Evolutionary conservation across 2,329 filamentous ascomycete species (phyloP), one percentile per base, ranked within the genome.

Genomic region (Fusarium lateritium): DNA sequence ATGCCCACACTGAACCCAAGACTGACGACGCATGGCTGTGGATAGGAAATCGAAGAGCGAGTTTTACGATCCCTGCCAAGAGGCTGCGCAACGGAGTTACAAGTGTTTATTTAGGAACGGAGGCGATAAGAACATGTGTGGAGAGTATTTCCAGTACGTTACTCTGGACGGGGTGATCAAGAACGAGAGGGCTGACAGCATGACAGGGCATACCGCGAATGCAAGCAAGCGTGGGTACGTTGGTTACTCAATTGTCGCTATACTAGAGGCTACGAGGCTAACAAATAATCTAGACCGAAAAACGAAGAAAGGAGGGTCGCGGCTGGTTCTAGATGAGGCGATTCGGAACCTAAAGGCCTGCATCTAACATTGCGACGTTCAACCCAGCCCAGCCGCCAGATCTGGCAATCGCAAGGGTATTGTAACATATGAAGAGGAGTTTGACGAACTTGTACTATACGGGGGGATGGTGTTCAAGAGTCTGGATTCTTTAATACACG

Each of bases 61-160:
- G 78, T 98, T 92, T 82, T 94, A 93, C 79, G 96, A 99, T 75
- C 96, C 96, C 3, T 99, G 96, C 80, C 95, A 98, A 79, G 95
- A 97, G 75, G 94, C 94, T 7, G 95, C 96, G 9, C 85, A 91
- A 71, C 88, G 88, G 76, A 98, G 94, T 80, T 90, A 98, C 72
- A 91, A 89, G 78, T 99, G 96, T 76, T 83, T 99, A 76, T 91
- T 94, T 77, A 89, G 96, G 22, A 99, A 99, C 78, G 90, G 87
- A 22, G 94, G 93, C 15, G 94, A 98, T 77, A 88, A 90, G 70
- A 84, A 90, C n/a, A 92, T 98, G 92, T 99, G 96, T 78, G 86
- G 87, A 69, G 95, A 98, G 79, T 98, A 97, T 78, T 98, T 99
- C 77, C 93, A 98, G 94, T 98, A 79, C 81, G 92, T 42, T 17